Percentiles rank a stretch among this genome's conserved stretches.
Conservation (phyloP, 2,329 filamentous ascomycete species). For the Colletotrichum tamarilloi region DNA sequence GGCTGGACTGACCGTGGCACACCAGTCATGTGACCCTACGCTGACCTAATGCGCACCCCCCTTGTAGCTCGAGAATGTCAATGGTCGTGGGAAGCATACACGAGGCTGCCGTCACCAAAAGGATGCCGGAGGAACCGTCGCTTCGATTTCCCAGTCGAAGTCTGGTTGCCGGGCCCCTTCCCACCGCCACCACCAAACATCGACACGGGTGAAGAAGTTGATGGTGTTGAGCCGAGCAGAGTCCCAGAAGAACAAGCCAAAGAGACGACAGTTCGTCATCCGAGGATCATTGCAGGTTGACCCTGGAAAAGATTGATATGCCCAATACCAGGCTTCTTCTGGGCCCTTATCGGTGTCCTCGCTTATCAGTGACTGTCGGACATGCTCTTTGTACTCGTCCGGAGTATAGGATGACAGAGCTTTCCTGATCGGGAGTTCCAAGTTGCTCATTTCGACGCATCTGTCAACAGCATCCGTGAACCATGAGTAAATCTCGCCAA, state of each 20-base stretch:
- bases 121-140: neutral
- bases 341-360: conserved; percentile 24
- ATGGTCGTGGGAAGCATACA: neutral
- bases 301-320: conserved; percentile 19
- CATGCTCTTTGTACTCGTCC: conserved; percentile 11
- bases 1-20: neutral
- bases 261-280: conserved; percentile 30
- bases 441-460: conserved; percentile 13
- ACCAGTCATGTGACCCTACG: conserved; percentile 11
- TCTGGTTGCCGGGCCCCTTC: conserved; percentile 30
- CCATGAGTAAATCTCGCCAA: conserved; percentile 29
- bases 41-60: neutral
- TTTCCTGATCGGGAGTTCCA: conserved; percentile 3
- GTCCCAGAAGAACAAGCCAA: conserved; percentile 32
- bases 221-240: conserved; percentile 21
- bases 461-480: conserved; percentile 24
- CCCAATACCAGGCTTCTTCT: conserved; percentile 33
- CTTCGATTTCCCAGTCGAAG: conserved; percentile 24
- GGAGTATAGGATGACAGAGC: neutral
- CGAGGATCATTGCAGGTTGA: conserved; percentile 17
- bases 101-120: neutral
- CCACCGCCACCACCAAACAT: conserved; percentile 31
- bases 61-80: neutral
- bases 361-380: conserved; percentile 6
- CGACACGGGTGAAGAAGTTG: conserved; percentile 28